Percentiles rank a stretch among this genome's conserved stretches.
These are phyloP conservation scores for Dendrostoma leiphaemia DNA, from an alignment of 2,329 filamentous ascomycete genomes.

Conservation along the genomic window DNA sequence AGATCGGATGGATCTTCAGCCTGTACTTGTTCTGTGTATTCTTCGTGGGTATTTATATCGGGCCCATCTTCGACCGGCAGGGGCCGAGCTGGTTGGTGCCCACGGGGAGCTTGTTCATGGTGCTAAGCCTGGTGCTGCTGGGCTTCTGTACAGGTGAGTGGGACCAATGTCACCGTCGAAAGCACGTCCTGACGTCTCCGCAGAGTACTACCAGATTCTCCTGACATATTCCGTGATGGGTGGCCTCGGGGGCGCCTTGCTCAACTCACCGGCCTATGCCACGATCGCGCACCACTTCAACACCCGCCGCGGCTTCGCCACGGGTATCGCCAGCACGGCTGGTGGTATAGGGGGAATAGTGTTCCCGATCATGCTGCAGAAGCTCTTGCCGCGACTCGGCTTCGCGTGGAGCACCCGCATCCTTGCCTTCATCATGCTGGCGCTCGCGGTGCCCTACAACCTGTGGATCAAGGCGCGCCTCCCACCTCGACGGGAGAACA, in stretches of 20 bases:
- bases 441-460: slow-evolving; percentile 44
- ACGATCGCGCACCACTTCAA: slow-evolving; percentile 79
- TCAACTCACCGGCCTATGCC: slow-evolving; percentile 75
- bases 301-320: slow-evolving; percentile 69
- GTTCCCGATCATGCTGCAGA: slow-evolving; percentile 51
- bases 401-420: slow-evolving; percentile 51
- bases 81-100: slow-evolving; percentile 69
- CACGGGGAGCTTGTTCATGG: slow-evolving; percentile 59
- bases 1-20: slow-evolving; percentile 84
- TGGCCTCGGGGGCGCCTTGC: slow-evolving; percentile 69
- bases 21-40: slow-evolving; percentile 80
- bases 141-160: slow-evolving; percentile 59
- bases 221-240: slow-evolving; percentile 72
- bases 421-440: slow-evolving; percentile 48
- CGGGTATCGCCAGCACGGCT: slow-evolving; percentile 76
- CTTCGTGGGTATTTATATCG: slow-evolving; percentile 78
- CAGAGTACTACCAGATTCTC: slow-evolving; percentile 77
- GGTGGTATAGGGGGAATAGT: slow-evolving; percentile 68
- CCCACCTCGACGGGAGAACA: slow-evolving; percentile 35
- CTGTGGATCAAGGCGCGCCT: slow-evolving; percentile 53
- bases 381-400: slow-evolving; percentile 43
- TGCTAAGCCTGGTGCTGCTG: slow-evolving; percentile 64
- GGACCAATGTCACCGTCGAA: neutral
- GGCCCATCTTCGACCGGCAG: slow-evolving; percentile 75
- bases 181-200: slow-evolving; percentile 3